phyloP scores from a whole-genome alignment of 2,329 filamentous ascomycete genomes.

The Cryphonectria japonica region DNA sequence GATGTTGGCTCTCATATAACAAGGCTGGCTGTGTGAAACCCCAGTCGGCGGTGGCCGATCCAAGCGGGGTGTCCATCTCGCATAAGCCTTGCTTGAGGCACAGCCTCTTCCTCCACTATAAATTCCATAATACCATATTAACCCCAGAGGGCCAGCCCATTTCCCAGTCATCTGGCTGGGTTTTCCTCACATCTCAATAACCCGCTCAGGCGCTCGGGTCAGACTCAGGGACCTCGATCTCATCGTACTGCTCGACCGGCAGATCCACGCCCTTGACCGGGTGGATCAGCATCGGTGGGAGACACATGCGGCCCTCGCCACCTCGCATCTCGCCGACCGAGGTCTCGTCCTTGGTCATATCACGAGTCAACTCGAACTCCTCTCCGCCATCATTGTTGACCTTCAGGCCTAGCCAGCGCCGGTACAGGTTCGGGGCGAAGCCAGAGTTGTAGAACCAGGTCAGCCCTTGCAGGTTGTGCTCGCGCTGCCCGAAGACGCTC shows the following conservation, averaged over 20 bases:
- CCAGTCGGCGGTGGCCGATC: conserved; percentile 4
- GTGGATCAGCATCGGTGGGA: conserved; percentile 87
- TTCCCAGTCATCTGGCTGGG: not conserved
- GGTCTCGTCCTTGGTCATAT: conserved; percentile 54
- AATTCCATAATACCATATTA: conserved; percentile 38
- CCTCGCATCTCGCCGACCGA: conserved; percentile 59
- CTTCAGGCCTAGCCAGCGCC: conserved; percentile 81
- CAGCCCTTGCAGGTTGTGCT: conserved; percentile 85
- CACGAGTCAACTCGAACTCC: conserved; percentile 68
- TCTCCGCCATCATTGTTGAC: conserved; percentile 81
- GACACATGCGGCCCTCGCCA: conserved; percentile 84
- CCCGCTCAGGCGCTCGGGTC: conserved; percentile 49
- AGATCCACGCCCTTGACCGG: conserved; percentile 79
- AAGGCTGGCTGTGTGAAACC: not conserved
- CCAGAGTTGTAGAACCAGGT: conserved; percentile 92
- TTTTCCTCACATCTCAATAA: not conserved
- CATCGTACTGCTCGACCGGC: conserved; percentile 61
- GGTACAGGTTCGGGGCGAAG: conserved; percentile 81
- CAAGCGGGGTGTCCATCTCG: conserved; percentile 1
- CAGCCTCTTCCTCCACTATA: conserved; percentile 18
- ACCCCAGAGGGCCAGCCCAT: not conserved
- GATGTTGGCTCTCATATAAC: not conserved
- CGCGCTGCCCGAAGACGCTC: conserved; percentile 78
- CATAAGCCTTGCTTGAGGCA: conserved; percentile 18
- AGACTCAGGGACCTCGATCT: conserved; percentile 52